These are phyloP conservation scores for Tolypocladium amazonense DNA, from an alignment of 2,329 filamentous ascomycete species.

Conservation along the genomic window DNA sequence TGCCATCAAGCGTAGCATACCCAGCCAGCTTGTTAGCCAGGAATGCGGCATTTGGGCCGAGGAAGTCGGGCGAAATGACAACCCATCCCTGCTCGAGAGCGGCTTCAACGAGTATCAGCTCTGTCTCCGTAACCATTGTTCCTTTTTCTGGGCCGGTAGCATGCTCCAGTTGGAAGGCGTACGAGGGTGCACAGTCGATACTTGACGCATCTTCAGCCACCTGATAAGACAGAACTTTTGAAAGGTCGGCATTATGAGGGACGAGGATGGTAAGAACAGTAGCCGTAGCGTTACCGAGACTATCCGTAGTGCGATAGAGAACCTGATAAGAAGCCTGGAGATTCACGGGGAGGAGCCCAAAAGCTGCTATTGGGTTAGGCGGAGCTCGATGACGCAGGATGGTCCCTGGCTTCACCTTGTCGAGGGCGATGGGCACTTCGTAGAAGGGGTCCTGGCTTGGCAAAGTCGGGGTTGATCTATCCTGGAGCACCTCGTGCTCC, in stretches of 20 bases:
- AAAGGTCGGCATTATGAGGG: slow-evolving; percentile 17
- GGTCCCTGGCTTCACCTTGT: not conserved
- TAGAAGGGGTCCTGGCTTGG: not conserved
- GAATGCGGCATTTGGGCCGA: slow-evolving; percentile 31
- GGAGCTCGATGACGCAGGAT: not conserved
- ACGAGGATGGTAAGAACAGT: slow-evolving; percentile 27
- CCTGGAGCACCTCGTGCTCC: not conserved
- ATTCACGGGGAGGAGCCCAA: slow-evolving; percentile 1
- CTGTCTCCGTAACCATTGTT: slow-evolving; percentile 14
- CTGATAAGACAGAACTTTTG: slow-evolving; percentile 29
- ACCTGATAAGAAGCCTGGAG: slow-evolving; percentile 17
- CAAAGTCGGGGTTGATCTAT: not conserved
- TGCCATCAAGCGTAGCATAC: slow-evolving; percentile 30
- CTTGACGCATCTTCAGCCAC: slow-evolving; percentile 27
- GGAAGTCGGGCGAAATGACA: slow-evolving; percentile 38
- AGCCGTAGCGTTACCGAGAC: slow-evolving; percentile 19
- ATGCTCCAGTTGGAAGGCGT: slow-evolving; percentile 8
- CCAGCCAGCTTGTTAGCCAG: slow-evolving; percentile 27
- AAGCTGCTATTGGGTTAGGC: not conserved
- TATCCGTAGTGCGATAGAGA: slow-evolving; percentile 28
- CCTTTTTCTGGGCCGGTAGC: slow-evolving; percentile 21
- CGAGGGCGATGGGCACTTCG: not conserved
- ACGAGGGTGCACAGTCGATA: slow-evolving; percentile 20
- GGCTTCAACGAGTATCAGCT: slow-evolving; percentile 12
- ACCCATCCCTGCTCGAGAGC: slow-evolving; percentile 32